phyloP scores from a whole-genome alignment of 345 rosid genomes.

The Gossypium australe region DNA sequence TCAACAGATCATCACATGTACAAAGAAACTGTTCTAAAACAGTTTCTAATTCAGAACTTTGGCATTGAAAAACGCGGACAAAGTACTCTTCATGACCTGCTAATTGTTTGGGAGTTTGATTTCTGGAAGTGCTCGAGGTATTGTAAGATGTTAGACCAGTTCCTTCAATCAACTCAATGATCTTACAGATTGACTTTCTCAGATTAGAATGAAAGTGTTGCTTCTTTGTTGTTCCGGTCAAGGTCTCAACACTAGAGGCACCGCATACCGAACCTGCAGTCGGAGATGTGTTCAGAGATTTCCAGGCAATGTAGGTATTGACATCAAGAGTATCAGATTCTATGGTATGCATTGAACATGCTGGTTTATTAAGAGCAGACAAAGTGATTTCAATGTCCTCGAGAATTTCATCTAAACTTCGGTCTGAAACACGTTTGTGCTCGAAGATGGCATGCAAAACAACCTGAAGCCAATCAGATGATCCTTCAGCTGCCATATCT shows the following conservation, averaged over 20 bases:
- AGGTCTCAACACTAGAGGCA: slow-evolving; percentile 14
- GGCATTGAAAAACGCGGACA: slow-evolving; percentile 43
- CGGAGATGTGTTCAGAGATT: slow-evolving; percentile 22
- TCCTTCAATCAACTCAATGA: slow-evolving; percentile 38
- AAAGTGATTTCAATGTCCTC: slow-evolving; percentile 77
- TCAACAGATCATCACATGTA: slow-evolving; percentile 33
- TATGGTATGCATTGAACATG: slow-evolving; percentile 10
- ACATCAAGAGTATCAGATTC: slow-evolving; percentile 30
- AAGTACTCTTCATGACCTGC: slow-evolving; percentile 23
- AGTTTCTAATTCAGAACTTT: slow-evolving; percentile 30
- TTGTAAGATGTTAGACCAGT: slow-evolving; percentile 18
- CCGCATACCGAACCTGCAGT: slow-evolving; percentile 12
- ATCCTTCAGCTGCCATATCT: slow-evolving; percentile 25
- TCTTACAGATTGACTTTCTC: slow-evolving; percentile 37
- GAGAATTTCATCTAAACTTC: slow-evolving; percentile 46
- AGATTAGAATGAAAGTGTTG: slow-evolving; percentile 18
- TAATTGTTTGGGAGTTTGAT: slow-evolving; percentile 15
- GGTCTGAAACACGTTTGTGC: slow-evolving; percentile 62
- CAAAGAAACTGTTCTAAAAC: slow-evolving; percentile 30
- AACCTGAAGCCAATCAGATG: slow-evolving; percentile 91
- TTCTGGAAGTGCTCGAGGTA: neutral
- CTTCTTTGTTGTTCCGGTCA: slow-evolving; percentile 11
- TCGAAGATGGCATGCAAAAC: slow-evolving; percentile 65
- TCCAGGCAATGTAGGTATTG: slow-evolving; percentile 38
- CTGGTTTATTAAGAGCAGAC: slow-evolving; percentile 10